Percentiles rank a stretch among this genome's conserved stretches.
Conservation (phyloP, 768 basidiomycete genomes). For the Psilocybe tampanensis region DNA sequence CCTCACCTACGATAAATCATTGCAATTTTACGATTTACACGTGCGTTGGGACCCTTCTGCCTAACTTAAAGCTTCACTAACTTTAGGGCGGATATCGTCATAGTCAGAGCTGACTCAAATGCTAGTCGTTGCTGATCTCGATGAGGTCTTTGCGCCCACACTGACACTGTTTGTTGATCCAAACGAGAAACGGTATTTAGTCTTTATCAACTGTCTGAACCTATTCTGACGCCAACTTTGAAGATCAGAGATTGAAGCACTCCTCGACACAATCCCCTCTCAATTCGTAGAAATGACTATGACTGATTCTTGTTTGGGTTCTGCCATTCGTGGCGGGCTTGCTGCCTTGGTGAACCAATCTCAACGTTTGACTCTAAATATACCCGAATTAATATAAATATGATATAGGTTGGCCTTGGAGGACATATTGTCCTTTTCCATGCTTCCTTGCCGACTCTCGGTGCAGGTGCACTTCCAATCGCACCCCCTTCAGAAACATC, state of each 20-base stretch:
- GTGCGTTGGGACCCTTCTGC: constrained; percentile 47
- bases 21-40: constrained; percentile 90
- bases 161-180: constrained; percentile 80
- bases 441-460: constrained; percentile 67
- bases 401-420: constrained; percentile 59
- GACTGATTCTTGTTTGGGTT: constrained; percentile 72
- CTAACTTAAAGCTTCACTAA: constrained; percentile 12
- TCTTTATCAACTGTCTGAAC: background rate
- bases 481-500: constrained; percentile 61
- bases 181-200: constrained; percentile 58
- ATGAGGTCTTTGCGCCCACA: constrained; percentile 90
- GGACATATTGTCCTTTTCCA: constrained; percentile 81
- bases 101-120: constrained; percentile 61
- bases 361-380: background rate
- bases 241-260: constrained; percentile 64
- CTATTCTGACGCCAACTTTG: background rate
- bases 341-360: constrained; percentile 64
- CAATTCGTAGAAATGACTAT: constrained; percentile 54
- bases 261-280: constrained; percentile 66
- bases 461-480: constrained; percentile 65
- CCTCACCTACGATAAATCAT: constrained; percentile 74
- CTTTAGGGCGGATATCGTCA: constrained; percentile 27
- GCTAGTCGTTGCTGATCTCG: constrained; percentile 84
- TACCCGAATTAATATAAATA: background rate
- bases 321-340: constrained; percentile 71